Evolutionary conservation across 202 grass and related monocot genomes (phyloP).

Genomic region (Panicum virgatum): DNA sequence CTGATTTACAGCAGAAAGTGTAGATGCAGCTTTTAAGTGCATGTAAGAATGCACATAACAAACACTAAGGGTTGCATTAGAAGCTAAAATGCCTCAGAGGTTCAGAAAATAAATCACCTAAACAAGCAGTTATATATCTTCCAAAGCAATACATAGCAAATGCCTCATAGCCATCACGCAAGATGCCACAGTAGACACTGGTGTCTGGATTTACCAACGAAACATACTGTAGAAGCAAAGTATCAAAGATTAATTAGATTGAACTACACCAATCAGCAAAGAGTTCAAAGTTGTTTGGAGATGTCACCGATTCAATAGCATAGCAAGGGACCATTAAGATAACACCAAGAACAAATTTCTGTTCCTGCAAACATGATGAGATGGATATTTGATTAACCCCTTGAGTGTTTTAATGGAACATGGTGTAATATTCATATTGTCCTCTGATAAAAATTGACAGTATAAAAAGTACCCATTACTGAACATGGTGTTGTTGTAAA

Average conservation of each 20-base stretch:
- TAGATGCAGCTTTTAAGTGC: neutral
- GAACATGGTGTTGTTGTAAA: constrained; percentile 10
- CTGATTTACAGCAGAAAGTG: neutral
- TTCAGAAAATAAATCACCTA: constrained; percentile 50
- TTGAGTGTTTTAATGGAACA: too few species aligned
- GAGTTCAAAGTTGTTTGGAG: constrained; percentile 23
- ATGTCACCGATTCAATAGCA: constrained; percentile 71
- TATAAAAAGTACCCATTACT: neutral
- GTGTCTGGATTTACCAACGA: constrained; percentile 73
- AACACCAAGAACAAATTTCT: constrained; percentile 88
- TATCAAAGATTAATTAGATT: constrained; percentile 30
- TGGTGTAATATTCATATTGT: too few species aligned
- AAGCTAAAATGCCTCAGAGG: neutral
- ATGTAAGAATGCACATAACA: neutral
- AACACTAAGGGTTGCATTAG: neutral
- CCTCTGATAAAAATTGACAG: too few species aligned
- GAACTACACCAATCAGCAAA: neutral
- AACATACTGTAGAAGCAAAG: constrained; percentile 55
- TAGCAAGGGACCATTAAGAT: constrained; percentile 90
- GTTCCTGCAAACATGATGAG: constrained; percentile 57
- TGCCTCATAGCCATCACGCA: constrained; percentile 86
- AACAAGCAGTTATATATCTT: constrained; percentile 83
- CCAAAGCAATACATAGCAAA: constrained; percentile 96
- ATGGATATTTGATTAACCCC: constrained; percentile 31
- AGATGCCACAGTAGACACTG: constrained; percentile 77